Conservation (phyloP, 2,329 filamentous ascomycete species). For the Knufia fluminis region DNA sequence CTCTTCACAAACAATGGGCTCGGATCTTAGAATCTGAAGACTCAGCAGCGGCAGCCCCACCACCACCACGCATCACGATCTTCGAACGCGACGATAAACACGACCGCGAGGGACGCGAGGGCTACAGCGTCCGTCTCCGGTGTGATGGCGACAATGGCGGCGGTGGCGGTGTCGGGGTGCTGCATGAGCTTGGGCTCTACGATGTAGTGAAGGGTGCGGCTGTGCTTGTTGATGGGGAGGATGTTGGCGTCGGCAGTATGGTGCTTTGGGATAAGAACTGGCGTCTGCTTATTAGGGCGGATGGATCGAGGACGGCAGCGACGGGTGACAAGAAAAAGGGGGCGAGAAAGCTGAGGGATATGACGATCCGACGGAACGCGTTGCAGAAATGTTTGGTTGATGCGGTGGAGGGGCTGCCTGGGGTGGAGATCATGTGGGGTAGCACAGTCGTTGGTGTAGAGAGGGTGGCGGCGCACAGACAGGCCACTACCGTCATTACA, state of each 20-base stretch:
- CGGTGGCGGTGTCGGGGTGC: slow-evolving; percentile 22
- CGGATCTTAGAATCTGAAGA: slow-evolving; percentile 10
- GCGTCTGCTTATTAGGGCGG: not conserved
- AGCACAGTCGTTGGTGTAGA: too few species aligned
- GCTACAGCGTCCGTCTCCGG: slow-evolving; percentile 25
- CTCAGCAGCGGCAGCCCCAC: not conserved
- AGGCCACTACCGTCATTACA: slow-evolving; percentile 11
- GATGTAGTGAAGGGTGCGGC: slow-evolving; percentile 16
- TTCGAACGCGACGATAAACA: slow-evolving; percentile 36
- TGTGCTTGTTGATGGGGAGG: slow-evolving; percentile 11
- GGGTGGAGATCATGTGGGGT: slow-evolving; percentile 16
- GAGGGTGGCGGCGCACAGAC: slow-evolving; percentile 11
- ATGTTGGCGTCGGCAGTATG: slow-evolving; percentile 12
- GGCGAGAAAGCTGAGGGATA: slow-evolving; percentile 4
- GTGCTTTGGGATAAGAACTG: slow-evolving; percentile 19
- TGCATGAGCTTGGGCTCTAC: slow-evolving; percentile 23
- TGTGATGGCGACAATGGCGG: slow-evolving; percentile 19
- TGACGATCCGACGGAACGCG: slow-evolving; percentile 17
- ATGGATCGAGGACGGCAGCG: not conserved
- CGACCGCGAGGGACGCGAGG: slow-evolving; percentile 20
- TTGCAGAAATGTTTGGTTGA: slow-evolving; percentile 16
- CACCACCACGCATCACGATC: slow-evolving; percentile 26
- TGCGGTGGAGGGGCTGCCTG: slow-evolving; percentile 20
- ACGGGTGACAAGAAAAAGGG: not conserved
- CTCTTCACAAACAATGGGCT: slow-evolving; percentile 33